These are phyloP conservation scores for Scenedesmus sp. DNA, from an alignment of 163 green algal genomes.

Conservation along the genomic window DNA sequence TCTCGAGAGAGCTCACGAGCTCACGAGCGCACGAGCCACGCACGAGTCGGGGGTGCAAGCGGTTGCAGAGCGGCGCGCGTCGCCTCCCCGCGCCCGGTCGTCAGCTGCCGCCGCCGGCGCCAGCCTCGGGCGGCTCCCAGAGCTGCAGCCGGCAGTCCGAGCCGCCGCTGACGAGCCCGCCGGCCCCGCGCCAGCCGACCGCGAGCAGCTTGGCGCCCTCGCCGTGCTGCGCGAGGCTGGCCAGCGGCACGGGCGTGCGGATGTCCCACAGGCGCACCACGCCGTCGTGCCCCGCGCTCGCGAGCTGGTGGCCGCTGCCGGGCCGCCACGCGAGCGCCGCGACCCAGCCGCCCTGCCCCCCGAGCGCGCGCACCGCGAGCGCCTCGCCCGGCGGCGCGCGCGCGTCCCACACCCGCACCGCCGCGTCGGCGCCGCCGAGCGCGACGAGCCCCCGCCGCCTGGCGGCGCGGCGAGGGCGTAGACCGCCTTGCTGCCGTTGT, in stretches of 20 bases:
- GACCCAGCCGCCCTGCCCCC: slow-evolving; percentile 79
- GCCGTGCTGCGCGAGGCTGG: slow-evolving; percentile 65
- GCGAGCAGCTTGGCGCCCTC: slow-evolving; percentile 74
- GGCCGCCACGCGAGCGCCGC: slow-evolving; percentile 73
- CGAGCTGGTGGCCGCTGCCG: slow-evolving; percentile 70
- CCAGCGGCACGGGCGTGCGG: slow-evolving; percentile 71
- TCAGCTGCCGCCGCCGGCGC: too few species aligned
- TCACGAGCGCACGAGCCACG: too few species aligned
- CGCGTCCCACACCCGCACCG: slow-evolving; percentile 65
- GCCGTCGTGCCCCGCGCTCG: slow-evolving; percentile 58
- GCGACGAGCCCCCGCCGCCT: slow-evolving; percentile 50
- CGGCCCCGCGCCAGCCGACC: slow-evolving; percentile 56
- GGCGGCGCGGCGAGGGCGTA: slow-evolving; percentile 58
- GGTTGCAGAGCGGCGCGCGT: too few species aligned
- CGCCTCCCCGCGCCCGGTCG: too few species aligned
- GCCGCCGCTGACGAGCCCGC: slow-evolving; percentile 70
- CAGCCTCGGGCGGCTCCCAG: slow-evolving; percentile 62
- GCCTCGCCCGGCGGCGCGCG: slow-evolving; percentile 44
- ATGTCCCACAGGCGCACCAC: slow-evolving; percentile 84
- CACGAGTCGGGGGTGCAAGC: too few species aligned
- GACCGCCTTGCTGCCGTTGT: slow-evolving; percentile 78
- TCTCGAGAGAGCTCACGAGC: too few species aligned
- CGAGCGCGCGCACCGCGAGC: slow-evolving; percentile 53
- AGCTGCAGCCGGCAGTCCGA: slow-evolving; percentile 81
- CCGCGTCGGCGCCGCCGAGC: slow-evolving; percentile 57